Evolutionary conservation across 2,329 filamentous ascomycete genomes (phyloP).

Genomic region (Fusarium siculi): DNA sequence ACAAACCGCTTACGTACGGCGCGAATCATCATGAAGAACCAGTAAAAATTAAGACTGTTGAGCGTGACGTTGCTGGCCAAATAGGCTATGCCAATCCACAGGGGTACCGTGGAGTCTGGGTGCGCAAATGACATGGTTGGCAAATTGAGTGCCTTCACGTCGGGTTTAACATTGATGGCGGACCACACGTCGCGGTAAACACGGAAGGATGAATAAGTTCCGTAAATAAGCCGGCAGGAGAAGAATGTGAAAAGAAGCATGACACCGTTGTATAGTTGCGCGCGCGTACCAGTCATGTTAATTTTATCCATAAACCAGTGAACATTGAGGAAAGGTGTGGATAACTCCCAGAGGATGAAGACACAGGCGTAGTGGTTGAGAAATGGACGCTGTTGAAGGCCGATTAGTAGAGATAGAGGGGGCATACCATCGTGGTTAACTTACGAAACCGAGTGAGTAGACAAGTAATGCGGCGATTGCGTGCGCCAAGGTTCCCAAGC

Average conservation of each 20-base stretch:
- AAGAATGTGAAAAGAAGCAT: constrained; percentile 79
- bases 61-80: constrained; percentile 76
- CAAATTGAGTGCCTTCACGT: constrained; percentile 41
- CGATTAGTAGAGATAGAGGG: neutral
- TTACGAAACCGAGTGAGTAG: constrained; percentile 82
- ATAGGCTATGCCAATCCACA: constrained; percentile 77
- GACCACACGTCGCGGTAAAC: constrained; percentile 77
- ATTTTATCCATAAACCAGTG: constrained; percentile 95
- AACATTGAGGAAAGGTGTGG: constrained; percentile 85
- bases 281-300: constrained; percentile 77
- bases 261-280: constrained; percentile 83
- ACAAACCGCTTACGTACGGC: constrained; percentile 82
- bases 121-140: constrained; percentile 57
- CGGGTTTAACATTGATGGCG: constrained; percentile 55
- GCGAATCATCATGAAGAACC: constrained; percentile 88
- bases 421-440: constrained; percentile 47
- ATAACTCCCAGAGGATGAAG: constrained; percentile 90
- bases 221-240: constrained; percentile 80
- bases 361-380: constrained; percentile 83
- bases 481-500: constrained; percentile 80
- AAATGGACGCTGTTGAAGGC: constrained; percentile 73
- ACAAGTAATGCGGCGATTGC: constrained; percentile 78
- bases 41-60: constrained; percentile 83
- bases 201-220: constrained; percentile 75
- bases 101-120: constrained; percentile 64